phyloP scores from a whole-genome alignment of 2,329 filamentous ascomycete genomes.

The Venturia aucupariae region DNA sequence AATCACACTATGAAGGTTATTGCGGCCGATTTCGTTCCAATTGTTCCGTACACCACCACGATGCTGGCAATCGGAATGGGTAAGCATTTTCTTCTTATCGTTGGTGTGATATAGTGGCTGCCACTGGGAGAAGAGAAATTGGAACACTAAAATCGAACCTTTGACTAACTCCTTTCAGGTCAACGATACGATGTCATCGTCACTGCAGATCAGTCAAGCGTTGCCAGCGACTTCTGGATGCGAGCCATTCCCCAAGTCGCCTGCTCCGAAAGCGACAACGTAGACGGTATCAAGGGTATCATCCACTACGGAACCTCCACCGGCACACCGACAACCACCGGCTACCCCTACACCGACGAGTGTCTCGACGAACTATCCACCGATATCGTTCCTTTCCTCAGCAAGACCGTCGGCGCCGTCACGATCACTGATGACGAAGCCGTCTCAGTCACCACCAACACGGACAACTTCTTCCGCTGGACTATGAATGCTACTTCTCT shows the following conservation, averaged over 20 bases:
- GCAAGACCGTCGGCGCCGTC: conserved; percentile 24
- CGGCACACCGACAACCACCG: conserved; percentile 23
- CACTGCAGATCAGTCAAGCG: conserved; percentile 24
- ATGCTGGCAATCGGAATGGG: conserved; percentile 28
- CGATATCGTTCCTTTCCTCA: conserved; percentile 30
- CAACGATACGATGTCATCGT: conserved; percentile 34
- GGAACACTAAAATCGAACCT: background rate
- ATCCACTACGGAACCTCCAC: conserved; percentile 31
- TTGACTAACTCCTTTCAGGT: background rate
- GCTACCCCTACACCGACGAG: conserved; percentile 26
- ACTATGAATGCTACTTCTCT: conserved; percentile 32
- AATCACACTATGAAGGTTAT: conserved; percentile 36
- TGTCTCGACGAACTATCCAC: conserved; percentile 32
- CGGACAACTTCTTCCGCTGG: conserved; percentile 31
- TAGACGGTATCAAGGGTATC: conserved; percentile 31
- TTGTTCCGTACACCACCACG: conserved; percentile 31
- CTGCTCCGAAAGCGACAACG: conserved; percentile 26
- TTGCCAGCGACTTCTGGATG: conserved; percentile 28
- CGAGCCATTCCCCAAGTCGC: conserved; percentile 18
- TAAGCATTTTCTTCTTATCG: conserved; percentile 19
- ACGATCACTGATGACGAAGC: conserved; percentile 26
- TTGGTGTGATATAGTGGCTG: background rate
- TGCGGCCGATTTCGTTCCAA: conserved; percentile 34
- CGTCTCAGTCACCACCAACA: conserved; percentile 26
- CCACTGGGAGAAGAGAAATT: background rate